Evolutionary conservation across 169 alveolate genomes (phyloP).

Genomic region (Plasmodium vivax): DNA sequence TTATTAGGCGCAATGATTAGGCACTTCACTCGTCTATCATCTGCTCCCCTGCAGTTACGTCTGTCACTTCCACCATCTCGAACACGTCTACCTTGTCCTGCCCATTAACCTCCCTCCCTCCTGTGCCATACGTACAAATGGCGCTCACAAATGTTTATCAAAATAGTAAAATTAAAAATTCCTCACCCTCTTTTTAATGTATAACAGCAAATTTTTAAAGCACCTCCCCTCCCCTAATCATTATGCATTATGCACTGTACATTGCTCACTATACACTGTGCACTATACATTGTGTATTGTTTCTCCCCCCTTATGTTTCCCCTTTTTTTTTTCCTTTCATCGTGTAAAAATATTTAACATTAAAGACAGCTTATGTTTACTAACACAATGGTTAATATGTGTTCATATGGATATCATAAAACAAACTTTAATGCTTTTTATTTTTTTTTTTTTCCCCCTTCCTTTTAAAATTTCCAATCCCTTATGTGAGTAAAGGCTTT

Average conservation of each 20-base stretch:
- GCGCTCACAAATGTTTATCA: constrained; percentile 7
- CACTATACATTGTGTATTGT: neutral
- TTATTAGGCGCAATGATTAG: neutral
- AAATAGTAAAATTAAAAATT: constrained; percentile 14
- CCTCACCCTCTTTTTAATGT: constrained; percentile 18
- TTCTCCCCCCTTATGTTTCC: neutral
- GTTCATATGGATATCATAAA: neutral
- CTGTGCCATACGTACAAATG: neutral
- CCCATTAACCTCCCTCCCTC: neutral
- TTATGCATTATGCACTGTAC: neutral
- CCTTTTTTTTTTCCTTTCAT: neutral
- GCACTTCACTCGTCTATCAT: neutral
- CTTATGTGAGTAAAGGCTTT: neutral
- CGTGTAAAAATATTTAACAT: constrained; percentile 8
- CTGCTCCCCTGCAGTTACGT: neutral
- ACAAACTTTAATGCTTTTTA: neutral
- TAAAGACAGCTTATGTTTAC: neutral
- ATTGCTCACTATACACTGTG: neutral
- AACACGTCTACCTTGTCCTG: neutral
- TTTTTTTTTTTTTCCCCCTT: neutral
- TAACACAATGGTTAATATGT: constrained; percentile 10
- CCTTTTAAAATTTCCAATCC: neutral
- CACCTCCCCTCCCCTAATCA: neutral
- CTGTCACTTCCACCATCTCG: neutral
- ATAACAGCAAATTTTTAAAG: neutral